phyloP scores from a whole-genome alignment of 169 alveolate genomes.

The Plasmodium berghei region DNA sequence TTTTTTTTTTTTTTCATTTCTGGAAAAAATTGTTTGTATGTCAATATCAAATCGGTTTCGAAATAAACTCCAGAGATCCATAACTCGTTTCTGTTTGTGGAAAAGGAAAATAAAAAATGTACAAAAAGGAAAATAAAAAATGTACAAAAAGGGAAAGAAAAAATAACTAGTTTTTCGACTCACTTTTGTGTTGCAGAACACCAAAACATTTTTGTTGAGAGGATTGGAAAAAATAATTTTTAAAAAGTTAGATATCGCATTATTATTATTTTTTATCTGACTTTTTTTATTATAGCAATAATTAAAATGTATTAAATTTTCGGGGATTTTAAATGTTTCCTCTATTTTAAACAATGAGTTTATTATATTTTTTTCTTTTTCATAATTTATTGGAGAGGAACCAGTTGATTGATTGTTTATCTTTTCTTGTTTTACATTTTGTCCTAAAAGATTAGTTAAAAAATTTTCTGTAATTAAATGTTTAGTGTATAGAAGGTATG shows the following conservation, averaged over 20 bases:
- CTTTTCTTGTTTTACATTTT: neutral
- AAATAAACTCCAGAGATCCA: conserved; percentile 63
- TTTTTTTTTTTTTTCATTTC: conserved; percentile 34
- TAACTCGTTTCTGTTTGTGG: conserved; percentile 22
- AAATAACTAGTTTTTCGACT: neutral
- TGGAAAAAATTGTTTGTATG: conserved; percentile 52
- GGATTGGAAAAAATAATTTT: conserved; percentile 55
- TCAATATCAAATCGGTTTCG: conserved; percentile 58
- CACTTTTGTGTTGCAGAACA: conserved; percentile 65
- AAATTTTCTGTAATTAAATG: conserved; percentile 51
- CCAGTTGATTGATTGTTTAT: neutral
- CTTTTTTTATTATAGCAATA: conserved; percentile 36
- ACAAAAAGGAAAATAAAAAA: neutral
- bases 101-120: no score
- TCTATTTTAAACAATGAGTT: conserved; percentile 36
- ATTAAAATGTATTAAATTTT: conserved; percentile 46
- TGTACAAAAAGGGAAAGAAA: neutral
- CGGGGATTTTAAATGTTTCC: conserved; percentile 15
- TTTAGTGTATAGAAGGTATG: conserved; percentile 22
- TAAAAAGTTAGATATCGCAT: conserved; percentile 35
- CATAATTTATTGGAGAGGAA: conserved; percentile 1
- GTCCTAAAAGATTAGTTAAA: neutral
- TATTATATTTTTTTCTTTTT: conserved; percentile 23
- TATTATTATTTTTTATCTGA: conserved; percentile 18
- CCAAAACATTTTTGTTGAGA: conserved; percentile 41